These are phyloP conservation scores for Chytriomyces sp. DNA, from an alignment of 192 early-diverging fungal genomes.

Conservation along the genomic window DNA sequence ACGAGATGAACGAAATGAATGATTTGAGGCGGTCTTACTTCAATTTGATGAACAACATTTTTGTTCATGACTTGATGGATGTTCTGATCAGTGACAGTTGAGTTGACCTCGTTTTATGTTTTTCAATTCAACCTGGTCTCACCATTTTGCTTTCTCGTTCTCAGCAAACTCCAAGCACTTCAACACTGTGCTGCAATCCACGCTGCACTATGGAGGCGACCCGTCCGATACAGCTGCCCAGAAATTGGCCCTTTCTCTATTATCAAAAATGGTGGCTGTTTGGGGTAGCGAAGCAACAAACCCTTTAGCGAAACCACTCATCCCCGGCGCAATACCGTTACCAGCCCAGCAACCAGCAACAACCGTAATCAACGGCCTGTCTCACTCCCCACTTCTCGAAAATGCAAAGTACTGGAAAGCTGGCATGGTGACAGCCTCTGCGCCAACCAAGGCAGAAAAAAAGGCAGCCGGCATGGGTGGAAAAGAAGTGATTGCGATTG, in stretches of 20 bases:
- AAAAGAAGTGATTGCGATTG: conserved; percentile 27
- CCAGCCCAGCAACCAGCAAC: conserved; percentile 17
- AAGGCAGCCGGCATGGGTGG: conserved; percentile 22
- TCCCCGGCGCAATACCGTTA: not conserved
- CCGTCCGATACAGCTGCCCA: conserved; percentile 63
- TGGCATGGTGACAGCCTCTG: not conserved
- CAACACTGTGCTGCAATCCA: conserved; percentile 66
- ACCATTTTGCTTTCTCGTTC: not conserved
- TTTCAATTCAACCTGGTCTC: too few species aligned
- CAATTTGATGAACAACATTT: conserved; percentile 76
- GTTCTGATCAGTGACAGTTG: conserved; percentile 76
- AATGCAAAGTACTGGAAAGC: conserved; percentile 22
- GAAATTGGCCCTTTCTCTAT: conserved; percentile 71
- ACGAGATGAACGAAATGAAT: conserved; percentile 77
- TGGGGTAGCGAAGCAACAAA: conserved; percentile 59
- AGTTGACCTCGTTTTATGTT: conserved; percentile 42
- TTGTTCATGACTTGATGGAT: conserved; percentile 78
- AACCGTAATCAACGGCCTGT: conserved; percentile 26
- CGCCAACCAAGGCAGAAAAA: conserved; percentile 24
- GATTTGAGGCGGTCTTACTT: conserved; percentile 86
- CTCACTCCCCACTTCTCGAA: conserved; percentile 4
- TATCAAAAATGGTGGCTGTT: conserved; percentile 67
- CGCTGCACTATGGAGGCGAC: conserved; percentile 70
- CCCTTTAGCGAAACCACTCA: not conserved
- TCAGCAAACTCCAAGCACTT: conserved; percentile 68